These are phyloP conservation scores for Entophlyctis luteolus DNA, from an alignment of 192 early-diverging fungal genomes.

Conservation along the genomic window DNA sequence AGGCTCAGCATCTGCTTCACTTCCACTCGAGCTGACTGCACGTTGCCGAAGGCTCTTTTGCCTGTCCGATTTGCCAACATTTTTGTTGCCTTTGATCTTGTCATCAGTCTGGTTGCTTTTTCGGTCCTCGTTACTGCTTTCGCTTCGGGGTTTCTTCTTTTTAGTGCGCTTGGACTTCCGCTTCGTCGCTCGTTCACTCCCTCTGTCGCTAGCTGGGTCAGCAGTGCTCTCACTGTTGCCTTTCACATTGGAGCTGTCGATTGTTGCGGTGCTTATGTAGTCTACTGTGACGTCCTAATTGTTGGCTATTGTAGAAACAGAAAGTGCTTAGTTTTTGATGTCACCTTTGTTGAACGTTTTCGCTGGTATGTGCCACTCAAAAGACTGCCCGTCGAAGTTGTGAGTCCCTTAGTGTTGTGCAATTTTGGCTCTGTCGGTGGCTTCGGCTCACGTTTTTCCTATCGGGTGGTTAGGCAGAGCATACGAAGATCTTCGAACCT, in stretches of 20 bases:
- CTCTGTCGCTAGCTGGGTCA: neutral
- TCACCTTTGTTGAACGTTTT: constrained; percentile 1
- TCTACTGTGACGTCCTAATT: no score
- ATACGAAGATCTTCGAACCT: neutral
- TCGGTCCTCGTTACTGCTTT: constrained; percentile 3
- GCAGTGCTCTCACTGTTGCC: neutral
- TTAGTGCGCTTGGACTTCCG: no score
- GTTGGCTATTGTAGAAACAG: no score
- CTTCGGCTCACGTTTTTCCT: neutral
- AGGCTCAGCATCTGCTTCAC: constrained; percentile 20
- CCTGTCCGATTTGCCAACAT: constrained; percentile 7
- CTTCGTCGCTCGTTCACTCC: neutral
- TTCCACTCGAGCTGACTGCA: no score
- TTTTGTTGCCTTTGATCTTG: constrained; percentile 15
- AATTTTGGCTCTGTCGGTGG: neutral
- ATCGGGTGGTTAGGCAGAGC: neutral
- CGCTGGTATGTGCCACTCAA: constrained; percentile 20
- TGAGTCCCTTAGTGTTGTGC: neutral
- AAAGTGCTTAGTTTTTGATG: no score
- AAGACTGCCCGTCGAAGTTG: constrained; percentile 14
- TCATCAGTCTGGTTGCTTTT: constrained; percentile 4
- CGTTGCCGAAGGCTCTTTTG: no score
- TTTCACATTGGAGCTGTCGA: neutral
- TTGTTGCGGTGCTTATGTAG: neutral
- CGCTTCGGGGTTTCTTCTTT: no score